Evolutionary conservation across 768 basidiomycete species (phyloP), one percentile per base, ranked within the genome.

Genomic region (Hortiboletus campestris): DNA sequence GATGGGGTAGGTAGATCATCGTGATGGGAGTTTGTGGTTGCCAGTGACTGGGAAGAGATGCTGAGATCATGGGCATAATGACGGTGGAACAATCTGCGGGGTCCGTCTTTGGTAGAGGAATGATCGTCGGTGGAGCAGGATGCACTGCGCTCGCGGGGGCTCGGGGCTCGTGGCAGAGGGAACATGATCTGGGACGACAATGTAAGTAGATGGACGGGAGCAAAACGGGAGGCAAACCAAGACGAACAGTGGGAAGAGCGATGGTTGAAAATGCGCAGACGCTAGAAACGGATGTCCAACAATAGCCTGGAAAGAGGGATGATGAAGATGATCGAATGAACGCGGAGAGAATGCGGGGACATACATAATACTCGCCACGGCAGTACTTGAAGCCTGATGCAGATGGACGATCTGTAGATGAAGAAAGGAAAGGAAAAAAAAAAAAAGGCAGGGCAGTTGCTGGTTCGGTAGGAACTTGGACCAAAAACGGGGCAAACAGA

Each of bases 111-210:
- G 43, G 31, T 41, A 14, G 52, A 50, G 19, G 55, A 49, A 0
- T 43, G 49, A 32, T 70, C 66, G 31, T 67, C 58, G 2, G 53
- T 52, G 19, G 67, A 60, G 35, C 47, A 57, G 35, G 64, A 69
- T 28, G 49, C 56, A 10, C 49, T 66, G 49, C 60, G 62, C 20
- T 52, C 53, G 51, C 56, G 54, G 3, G 46, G 40, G 16, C 35
- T 42, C 13, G 56, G 16, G 35, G n/a, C 28, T 7, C 22, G 42
- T 4, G 35, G 35, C 1, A 25, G 11, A 16, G 51, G 13, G n/a
- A 66, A 57, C 67, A 69, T 68, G 42, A 52, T 43, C 59, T 64
- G 52, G 20, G 31, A 19, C 16, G 16, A 34, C 10, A 11, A 20
- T 7, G 46, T 46, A 40, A 47, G 48, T 41, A 29, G 39, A 11